These are phyloP conservation scores for Annona squamosa DNA, from an alignment of 164 flowering plant species.

Conservation along the genomic window DNA sequence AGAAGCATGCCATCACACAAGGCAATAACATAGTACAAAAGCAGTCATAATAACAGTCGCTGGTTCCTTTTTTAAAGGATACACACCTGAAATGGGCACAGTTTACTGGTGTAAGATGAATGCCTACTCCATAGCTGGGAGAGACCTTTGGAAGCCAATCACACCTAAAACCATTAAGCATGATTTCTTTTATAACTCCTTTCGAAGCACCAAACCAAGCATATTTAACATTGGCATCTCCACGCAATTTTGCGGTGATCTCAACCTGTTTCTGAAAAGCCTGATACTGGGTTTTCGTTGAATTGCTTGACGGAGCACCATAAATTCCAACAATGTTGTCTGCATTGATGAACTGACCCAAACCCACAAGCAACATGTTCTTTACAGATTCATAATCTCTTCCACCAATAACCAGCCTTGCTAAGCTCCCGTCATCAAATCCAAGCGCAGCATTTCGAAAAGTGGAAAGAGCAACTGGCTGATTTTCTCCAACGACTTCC, in stretches of 20 bases:
- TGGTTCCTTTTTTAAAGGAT: neutral
- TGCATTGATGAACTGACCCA: constrained; percentile 23
- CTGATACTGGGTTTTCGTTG: constrained; percentile 36
- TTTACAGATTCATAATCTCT: constrained; percentile 3
- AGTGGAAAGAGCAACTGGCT: constrained; percentile 11
- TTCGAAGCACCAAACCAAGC: constrained; percentile 81
- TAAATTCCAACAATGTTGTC: constrained; percentile 35
- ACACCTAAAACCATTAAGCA: constrained; percentile 58
- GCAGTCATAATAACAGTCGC: neutral
- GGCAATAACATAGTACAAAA: neutral
- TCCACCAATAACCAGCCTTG: constrained; percentile 1
- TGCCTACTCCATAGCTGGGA: constrained; percentile 55
- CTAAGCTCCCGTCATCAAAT: constrained; percentile 3
- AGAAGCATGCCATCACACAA: neutral
- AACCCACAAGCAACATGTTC: constrained; percentile 20
- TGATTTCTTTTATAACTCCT: constrained; percentile 32
- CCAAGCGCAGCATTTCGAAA: constrained; percentile 20
- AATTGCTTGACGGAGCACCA: constrained; percentile 21
- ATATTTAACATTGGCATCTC: constrained; percentile 67
- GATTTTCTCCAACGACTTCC: constrained; percentile 27
- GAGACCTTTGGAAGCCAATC: constrained; percentile 25
- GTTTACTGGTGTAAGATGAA: constrained; percentile 57
- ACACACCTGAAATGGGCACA: constrained; percentile 50
- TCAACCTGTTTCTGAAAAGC: constrained; percentile 74
- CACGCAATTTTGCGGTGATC: constrained; percentile 48